Conservation (phyloP, 1,284 basidiomycete species). For the Fomitopsis pinicola region DNA sequence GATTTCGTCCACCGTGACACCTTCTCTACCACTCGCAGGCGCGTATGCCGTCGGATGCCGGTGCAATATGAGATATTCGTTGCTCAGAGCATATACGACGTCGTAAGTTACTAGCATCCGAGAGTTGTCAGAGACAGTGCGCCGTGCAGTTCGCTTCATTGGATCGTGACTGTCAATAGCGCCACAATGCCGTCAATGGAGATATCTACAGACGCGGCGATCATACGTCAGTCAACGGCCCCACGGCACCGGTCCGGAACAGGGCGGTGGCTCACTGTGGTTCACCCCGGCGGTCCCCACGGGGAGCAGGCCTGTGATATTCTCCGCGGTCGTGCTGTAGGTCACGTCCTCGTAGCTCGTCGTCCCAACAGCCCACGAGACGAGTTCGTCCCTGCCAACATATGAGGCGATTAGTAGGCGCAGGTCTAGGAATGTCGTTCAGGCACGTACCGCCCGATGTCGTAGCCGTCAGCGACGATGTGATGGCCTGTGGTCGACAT, state of each 20-base stretch:
- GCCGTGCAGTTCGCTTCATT: neutral
- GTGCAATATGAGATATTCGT: too few species aligned
- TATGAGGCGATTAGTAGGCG: neutral
- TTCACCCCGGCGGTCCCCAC: conserved; percentile 45
- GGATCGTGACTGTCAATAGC: conserved; percentile 42
- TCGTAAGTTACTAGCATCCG: too few species aligned
- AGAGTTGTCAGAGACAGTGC: too few species aligned
- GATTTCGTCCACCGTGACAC: too few species aligned
- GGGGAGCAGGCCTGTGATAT: conserved; percentile 48
- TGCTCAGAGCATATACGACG: too few species aligned
- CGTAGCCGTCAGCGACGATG: conserved; percentile 51
- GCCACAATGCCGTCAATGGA: conserved; percentile 41
- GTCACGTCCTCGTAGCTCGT: conserved; percentile 39
- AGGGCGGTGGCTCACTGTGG: conserved; percentile 30
- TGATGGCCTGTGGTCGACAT: conserved; percentile 40
- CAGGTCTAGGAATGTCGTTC: neutral
- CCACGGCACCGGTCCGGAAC: neutral
- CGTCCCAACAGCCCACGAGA: conserved; percentile 38
- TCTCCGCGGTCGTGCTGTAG: conserved; percentile 45
- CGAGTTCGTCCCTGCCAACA: conserved; percentile 40
- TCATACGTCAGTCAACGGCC: neutral
- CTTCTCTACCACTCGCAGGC: too few species aligned
- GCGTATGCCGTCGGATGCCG: too few species aligned
- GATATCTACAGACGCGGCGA: conserved; percentile 31
- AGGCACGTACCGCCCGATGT: conserved; percentile 39